Base-by-base conservation (phyloP, 331 rosid species). In the Quercus phellos region DNA sequence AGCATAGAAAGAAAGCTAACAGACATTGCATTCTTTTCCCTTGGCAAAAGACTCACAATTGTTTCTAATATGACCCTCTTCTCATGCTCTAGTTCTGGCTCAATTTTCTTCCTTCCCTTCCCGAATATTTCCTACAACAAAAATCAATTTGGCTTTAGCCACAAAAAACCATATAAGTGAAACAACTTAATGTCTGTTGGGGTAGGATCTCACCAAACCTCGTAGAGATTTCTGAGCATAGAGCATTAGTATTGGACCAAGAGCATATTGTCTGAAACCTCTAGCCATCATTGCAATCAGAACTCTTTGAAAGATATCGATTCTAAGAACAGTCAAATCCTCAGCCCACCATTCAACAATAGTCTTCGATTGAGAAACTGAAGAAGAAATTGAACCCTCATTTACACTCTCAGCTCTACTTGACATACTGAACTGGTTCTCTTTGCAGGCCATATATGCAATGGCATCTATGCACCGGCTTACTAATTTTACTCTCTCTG, bases 341-440 rank as follows among this genome's bases (percentile, higher is more conserved):
- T 95, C 99, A 55, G 98, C 97, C 99, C 99, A 95, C 97, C 98
- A 95, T 22, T 91, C 98, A 81, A 91, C 97, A 19, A 85, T 67
- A 7, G 94, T 84, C 70, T 84, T 89, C 22, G 88, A 83, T 27
- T 87, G 85, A 70, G 85, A 82, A 68, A 79, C 70, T 22, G 67
- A 43, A 19, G 94, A 83, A 79, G 93, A 77, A 58, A 22, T 51
- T 6, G 72, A 75, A 72, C 85, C 81, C 54, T 78, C 91, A 26
- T 69, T 46, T 22, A 81, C 80, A 46, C 79, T 74, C 21, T 84
- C 88, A 66, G 63, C 72, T 72, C 82, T 68, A 38, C 87, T 76
- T 8, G 92, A 80, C 75, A 63, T 10, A 74, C 86, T 74, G 51
- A 87, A 84, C n/a, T 86, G 97, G 88, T 88, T 89, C 68, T 95